phyloP scores from a whole-genome alignment of 495 filamentous ascomycete species.

The Elasticomyces elasticus region DNA sequence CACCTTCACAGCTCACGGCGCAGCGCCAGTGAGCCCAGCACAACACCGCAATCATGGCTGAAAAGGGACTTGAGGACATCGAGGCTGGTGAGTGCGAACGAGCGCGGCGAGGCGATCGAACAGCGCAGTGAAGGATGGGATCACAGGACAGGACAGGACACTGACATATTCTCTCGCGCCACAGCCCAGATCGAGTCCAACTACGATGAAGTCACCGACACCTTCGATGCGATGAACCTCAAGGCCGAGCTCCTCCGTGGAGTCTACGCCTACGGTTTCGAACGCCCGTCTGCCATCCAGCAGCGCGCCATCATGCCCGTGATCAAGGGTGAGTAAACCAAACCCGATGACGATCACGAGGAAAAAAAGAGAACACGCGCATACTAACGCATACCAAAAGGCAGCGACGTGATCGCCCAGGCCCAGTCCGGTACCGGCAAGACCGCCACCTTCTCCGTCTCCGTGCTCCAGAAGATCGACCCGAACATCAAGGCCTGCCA shows the following conservation, averaged over 20 bases:
- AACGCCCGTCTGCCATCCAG: slow-evolving; percentile 98
- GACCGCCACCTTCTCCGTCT: slow-evolving; percentile 98
- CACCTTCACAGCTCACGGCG: slow-evolving; percentile 41
- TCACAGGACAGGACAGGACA: background rate
- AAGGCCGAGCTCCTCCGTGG: slow-evolving; percentile 95
- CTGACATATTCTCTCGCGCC: slow-evolving; percentile 12
- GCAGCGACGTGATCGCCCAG: slow-evolving; percentile 97
- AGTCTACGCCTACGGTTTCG: slow-evolving; percentile 99
- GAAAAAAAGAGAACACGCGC: background rate
- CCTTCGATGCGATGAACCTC: slow-evolving; percentile 95
- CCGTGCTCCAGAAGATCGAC: slow-evolving; percentile 95
- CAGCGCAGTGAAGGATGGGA: background rate
- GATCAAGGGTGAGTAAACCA: slow-evolving; percentile 94
- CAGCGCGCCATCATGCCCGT: slow-evolving; percentile 99
- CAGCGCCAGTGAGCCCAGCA: slow-evolving; percentile 62
- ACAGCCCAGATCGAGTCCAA: slow-evolving; percentile 98
- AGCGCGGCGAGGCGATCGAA: background rate
- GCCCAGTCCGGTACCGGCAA: slow-evolving; percentile 99
- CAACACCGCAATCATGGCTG: slow-evolving; percentile 83
- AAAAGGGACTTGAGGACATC: slow-evolving; percentile 94
- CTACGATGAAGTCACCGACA: slow-evolving; percentile 99
- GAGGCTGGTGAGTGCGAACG: slow-evolving; percentile 56
- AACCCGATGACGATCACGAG: background rate
- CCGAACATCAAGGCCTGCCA: slow-evolving; percentile 87
- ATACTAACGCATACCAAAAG: slow-evolving; percentile 35